A percentile compares a stretch with the other conserved stretches of the same genome.
Conservation (phyloP, 495 filamentous ascomycete species). For the Durotheca rogersii region DNA sequence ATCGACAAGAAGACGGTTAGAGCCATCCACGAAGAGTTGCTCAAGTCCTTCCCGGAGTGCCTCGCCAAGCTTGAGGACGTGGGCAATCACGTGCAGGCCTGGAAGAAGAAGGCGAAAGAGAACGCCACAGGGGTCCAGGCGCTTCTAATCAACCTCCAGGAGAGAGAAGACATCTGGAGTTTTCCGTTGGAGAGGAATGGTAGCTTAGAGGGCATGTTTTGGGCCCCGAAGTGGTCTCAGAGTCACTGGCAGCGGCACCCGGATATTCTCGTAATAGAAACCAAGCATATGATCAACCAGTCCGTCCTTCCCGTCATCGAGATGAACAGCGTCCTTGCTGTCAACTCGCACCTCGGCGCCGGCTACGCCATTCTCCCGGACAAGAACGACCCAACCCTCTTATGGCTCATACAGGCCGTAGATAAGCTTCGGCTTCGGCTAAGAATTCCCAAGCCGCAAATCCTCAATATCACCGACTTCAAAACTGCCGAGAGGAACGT, state of each 20-base stretch:
- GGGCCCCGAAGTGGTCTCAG: constrained; percentile 35
- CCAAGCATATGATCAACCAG: constrained; percentile 33
- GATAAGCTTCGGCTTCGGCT: constrained; percentile 33
- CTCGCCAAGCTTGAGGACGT: constrained; percentile 33
- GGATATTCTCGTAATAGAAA: constrained; percentile 35
- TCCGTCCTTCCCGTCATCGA: constrained; percentile 33
- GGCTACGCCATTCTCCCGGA: constrained; percentile 36
- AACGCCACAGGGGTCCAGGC: constrained; percentile 36
- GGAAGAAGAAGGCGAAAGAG: constrained; percentile 34
- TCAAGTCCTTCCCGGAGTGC: constrained; percentile 23
- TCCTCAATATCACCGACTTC: constrained; percentile 34
- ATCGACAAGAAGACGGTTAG: constrained; percentile 34
- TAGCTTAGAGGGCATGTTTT: constrained; percentile 31
- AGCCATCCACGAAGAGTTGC: constrained; percentile 30
- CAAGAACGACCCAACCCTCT: constrained; percentile 30
- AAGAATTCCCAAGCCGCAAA: constrained; percentile 27
- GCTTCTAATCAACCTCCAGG: constrained; percentile 32
- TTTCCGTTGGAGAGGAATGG: constrained; percentile 32
- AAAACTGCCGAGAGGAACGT: constrained; percentile 36
- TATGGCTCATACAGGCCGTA: constrained; percentile 33
- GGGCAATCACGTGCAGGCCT: constrained; percentile 33
- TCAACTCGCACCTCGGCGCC: constrained; percentile 31
- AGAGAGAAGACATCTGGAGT: constrained; percentile 33
- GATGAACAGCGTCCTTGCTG: constrained; percentile 33
- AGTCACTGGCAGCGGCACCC: constrained; percentile 33